Percentiles rank a stretch among this genome's conserved stretches.
These are phyloP conservation scores for Stygiomarasmius scandens DNA, from an alignment of 1,284 basidiomycete genomes.

Conservation along the genomic window DNA sequence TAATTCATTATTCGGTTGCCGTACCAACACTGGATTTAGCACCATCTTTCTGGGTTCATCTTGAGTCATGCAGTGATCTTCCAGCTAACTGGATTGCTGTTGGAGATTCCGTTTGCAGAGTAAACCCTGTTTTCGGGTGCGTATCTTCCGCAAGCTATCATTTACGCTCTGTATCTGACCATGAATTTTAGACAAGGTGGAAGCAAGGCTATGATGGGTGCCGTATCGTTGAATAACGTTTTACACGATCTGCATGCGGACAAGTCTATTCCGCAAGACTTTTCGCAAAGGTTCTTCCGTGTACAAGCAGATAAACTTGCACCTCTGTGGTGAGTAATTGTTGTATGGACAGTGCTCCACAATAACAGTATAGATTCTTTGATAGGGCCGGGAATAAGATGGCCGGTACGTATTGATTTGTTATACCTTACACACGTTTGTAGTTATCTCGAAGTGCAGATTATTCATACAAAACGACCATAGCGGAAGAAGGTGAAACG, in stretches of 20 bases:
- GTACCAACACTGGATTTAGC: no score
- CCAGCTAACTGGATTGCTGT: conserved; percentile 21
- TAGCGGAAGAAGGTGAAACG: conserved; percentile 19
- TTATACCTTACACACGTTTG: neutral
- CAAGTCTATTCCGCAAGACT: conserved; percentile 6
- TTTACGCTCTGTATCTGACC: no score
- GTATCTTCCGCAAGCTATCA: neutral
- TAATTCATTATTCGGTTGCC: no score
- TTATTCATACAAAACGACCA: conserved; percentile 17
- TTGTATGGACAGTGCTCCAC: neutral
- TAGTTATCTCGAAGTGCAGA: conserved; percentile 11
- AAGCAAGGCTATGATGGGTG: conserved; percentile 22
- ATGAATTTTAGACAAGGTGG: conserved; percentile 19
- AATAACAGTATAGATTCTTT: no score
- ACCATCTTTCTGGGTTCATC: no score
- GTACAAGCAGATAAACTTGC: conserved; percentile 19
- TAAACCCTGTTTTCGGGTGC: conserved; percentile 23
- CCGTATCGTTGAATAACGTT: conserved; percentile 18
- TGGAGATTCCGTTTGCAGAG: conserved; percentile 20
- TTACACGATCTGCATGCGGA: no score
- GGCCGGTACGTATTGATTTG: neutral
- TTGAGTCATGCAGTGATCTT: conserved; percentile 6
- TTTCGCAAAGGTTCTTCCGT: conserved; percentile 20
- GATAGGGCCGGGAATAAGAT: conserved; percentile 4
- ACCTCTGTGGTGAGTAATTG: conserved; percentile 20